Evolutionary conservation across 306 rosid species (phyloP), one percentile per base, ranked within the genome.

Genomic region (Castanea crenata): DNA sequence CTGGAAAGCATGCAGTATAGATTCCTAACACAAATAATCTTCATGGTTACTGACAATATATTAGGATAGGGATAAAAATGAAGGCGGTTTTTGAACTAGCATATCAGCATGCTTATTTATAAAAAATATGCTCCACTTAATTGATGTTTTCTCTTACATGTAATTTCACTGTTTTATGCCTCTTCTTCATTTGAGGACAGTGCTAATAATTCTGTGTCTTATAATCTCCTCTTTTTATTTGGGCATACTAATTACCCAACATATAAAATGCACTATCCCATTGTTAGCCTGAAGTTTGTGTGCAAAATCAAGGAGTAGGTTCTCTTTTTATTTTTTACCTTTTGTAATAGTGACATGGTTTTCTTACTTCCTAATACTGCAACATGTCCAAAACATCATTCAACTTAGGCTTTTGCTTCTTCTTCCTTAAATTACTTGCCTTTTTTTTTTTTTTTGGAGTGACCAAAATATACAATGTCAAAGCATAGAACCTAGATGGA

Each of bases 401-500:
- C 14, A 10, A 49, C 15, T 49, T 49, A 49, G 11, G 54, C 12
- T 49, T 49, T 49, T 49, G 54, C 16, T 13, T 49, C 54, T 46
- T 35, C 44, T 41, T 8, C 12, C 46, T 41, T 8, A 56, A 18
- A 7, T 56, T 21, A 58, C 64, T 8, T 1, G 16, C 8, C 0
- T 25, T 58, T 25, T 23, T 34, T 55, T 52, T 25, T 25, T 23
- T 32, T 19, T 38, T 55, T 69, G n/a, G 56, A 55, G 29, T 14
- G 12, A 23, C 49, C 2, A 69, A 38, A 76, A 59, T 35, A 68
- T 46, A 68, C 34, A 14, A 54, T 29, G 34, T 10, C 44, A 35
- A 9, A 77, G 84, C 86, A 68, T 73, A 70, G 54, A 61, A 61
- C 80, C 15, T 86, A 54, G 61, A 41, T 76, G 63, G 46, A 75